Base-by-base conservation (phyloP, 2,329 filamentous ascomycete genomes). In the Huntiella omanensis region DNA sequence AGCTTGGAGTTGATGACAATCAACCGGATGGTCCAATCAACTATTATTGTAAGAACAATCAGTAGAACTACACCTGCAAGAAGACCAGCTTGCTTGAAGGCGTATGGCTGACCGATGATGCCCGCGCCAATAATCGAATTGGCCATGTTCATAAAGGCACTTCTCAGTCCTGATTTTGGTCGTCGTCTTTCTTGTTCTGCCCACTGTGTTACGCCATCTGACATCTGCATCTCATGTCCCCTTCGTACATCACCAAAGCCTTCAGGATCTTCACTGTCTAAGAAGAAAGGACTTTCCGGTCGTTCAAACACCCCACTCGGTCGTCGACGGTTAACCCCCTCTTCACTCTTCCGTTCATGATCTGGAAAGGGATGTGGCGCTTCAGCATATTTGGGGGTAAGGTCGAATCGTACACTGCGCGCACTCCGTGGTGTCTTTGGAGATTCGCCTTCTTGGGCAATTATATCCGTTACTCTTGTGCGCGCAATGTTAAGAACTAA, bases 71-170 rank as follows among this genome's bases (percentile, higher is more conserved):
- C 68, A 22, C 91, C 91, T 34, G 83, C 80, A 12, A 83, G 60
- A 55, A 98, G 71, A 5, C 91, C 91, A 5, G 91, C 91, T 64
- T 96, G 87, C 49, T 76, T 77, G 58, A 98, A 80, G n/a, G 91
- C 91, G 63, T 96, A 98, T 10, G 91, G 87, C 63, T 98, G 91
- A 3, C 83, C 76, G 56, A 80, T 80, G 60, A 80, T 80, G 45
- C 77, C 76, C 2, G 77, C 77, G 35, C 77, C 77, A 54, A 98
- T 95, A 60, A 98, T 98, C 55, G 83, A 92, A 66, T 98, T 98
- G 52, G 91, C 88, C 91, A 98, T 98, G 64, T 98, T 98, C 86
- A 96, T 94, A 55, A 98, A 96, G 3, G 91, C 88, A 59, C 81
- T 84, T 51, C 73, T 70, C 64, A 96, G 71, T 4, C 82, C 81